A percentile compares a stretch with the other conserved stretches of the same genome.
These are phyloP conservation scores for Castanea crenata DNA, from an alignment of 306 rosid species.

Conservation along the genomic window DNA sequence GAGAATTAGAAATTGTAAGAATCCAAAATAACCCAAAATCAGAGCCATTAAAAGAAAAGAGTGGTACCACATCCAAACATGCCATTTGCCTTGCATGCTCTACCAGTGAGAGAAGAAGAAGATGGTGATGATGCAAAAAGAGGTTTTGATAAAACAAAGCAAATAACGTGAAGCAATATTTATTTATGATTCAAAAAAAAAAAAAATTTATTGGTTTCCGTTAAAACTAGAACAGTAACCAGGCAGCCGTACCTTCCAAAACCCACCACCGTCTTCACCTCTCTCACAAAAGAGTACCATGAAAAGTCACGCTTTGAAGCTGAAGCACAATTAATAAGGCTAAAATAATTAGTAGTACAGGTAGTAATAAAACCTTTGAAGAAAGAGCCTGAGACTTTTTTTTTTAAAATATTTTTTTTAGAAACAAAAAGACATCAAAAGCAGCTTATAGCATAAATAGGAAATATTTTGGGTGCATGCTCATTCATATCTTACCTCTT, in stretches of 20 bases:
- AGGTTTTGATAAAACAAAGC: constrained; percentile 3
- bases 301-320: constrained; percentile 51
- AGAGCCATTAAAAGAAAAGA: constrained; percentile 3
- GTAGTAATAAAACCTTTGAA: background rate
- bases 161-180: background rate
- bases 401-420: too few species aligned
- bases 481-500: too few species aligned
- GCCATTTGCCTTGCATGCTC: constrained; percentile 14
- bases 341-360: background rate
- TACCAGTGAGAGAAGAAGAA: background rate
- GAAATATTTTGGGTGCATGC: too few species aligned
- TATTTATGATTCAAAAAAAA: background rate
- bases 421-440: too few species aligned
- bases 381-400: too few species aligned
- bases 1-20: background rate
- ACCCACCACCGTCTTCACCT: background rate
- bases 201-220: constrained; percentile 22
- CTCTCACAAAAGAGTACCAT: constrained; percentile 33
- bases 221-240: constrained; percentile 36
- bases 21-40: background rate
- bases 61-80: background rate
- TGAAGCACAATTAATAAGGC: background rate
- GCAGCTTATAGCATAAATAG: too few species aligned
- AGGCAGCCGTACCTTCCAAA: constrained; percentile 22
- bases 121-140: background rate